A percentile compares a stretch with the other conserved stretches of the same genome.
phyloP scores from a whole-genome alignment of 371 early-diverging fungal species.

The Blyttiomyces sp. region DNA sequence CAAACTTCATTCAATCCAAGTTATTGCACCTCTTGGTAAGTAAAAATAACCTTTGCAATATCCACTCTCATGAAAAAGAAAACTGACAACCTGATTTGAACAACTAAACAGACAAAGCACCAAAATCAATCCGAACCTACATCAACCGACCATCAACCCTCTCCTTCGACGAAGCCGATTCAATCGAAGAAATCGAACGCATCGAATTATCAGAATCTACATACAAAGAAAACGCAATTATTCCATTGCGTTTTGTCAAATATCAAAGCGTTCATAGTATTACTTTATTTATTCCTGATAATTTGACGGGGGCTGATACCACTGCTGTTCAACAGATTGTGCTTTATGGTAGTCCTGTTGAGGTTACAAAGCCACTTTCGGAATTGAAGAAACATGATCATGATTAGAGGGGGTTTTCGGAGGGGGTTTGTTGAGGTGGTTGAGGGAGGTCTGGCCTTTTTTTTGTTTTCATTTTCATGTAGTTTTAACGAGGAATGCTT shows the following conservation, averaged over 20 bases:
- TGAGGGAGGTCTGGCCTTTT: too few relatives aligned
- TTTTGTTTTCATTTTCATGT: too few relatives aligned
- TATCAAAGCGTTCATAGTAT: constrained; percentile 77
- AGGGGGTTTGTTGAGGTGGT: neutral
- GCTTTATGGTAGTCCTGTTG: constrained; percentile 71
- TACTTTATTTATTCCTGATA: constrained; percentile 55
- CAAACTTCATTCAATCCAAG: constrained; percentile 83
- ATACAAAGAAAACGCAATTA: neutral
- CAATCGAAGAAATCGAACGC: constrained; percentile 68
- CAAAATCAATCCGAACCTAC: constrained; percentile 80
- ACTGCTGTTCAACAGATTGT: constrained; percentile 73
- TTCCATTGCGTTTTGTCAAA: constrained; percentile 82
- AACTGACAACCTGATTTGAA: neutral
- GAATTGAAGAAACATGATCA: constrained; percentile 22
- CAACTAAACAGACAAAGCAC: constrained; percentile 63
- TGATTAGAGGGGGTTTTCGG: constrained; percentile 15
- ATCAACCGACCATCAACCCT: constrained; percentile 69
- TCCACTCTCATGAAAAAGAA: neutral
- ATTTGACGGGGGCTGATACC: constrained; percentile 77
- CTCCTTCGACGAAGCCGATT: constrained; percentile 85
- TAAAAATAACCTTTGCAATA: constrained; percentile 6
- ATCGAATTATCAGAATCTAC: constrained; percentile 61
- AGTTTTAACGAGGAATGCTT: too few relatives aligned
- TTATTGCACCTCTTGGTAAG: constrained; percentile 61
- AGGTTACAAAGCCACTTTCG: constrained; percentile 49